Percentiles rank a stretch among this genome's conserved stretches.
Evolutionary conservation across 306 rosid genomes (phyloP).

Genomic region (Gleditsia sinensis): DNA sequence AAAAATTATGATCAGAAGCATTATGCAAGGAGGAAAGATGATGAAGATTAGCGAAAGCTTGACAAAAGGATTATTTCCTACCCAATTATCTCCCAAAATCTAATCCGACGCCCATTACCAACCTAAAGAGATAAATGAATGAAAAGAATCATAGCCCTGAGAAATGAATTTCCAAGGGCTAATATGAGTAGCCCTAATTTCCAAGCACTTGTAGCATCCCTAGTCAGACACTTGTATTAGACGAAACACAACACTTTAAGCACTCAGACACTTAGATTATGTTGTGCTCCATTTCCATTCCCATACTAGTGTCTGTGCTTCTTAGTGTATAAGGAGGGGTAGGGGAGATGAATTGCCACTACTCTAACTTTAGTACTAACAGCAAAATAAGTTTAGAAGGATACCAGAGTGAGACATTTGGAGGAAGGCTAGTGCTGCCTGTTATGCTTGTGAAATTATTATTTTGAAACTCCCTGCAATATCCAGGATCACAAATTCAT

Average conservation of each 20-base stretch:
- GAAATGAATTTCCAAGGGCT: too few relatives aligned
- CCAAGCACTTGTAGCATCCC: too few relatives aligned
- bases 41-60: too few relatives aligned
- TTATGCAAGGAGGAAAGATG: too few relatives aligned
- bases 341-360: neutral
- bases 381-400: conserved; percentile 40
- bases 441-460: conserved; percentile 57
- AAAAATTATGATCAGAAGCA: too few relatives aligned
- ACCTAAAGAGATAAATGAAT: too few relatives aligned
- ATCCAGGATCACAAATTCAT: conserved; percentile 30
- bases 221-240: neutral
- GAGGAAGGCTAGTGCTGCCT: conserved; percentile 57
- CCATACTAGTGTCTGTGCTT: neutral
- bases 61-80: too few relatives aligned
- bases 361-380: neutral
- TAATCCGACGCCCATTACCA: too few relatives aligned
- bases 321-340: conserved; percentile 1
- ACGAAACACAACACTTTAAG: neutral
- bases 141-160: too few relatives aligned
- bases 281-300: neutral
- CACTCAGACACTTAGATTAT: neutral
- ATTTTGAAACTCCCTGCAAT: conserved; percentile 74
- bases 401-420: conserved; percentile 74
- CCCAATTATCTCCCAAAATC: too few relatives aligned
- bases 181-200: too few relatives aligned